Conservation (phyloP, 352 stramenopile species). For the Pythium aquatile region DNA sequence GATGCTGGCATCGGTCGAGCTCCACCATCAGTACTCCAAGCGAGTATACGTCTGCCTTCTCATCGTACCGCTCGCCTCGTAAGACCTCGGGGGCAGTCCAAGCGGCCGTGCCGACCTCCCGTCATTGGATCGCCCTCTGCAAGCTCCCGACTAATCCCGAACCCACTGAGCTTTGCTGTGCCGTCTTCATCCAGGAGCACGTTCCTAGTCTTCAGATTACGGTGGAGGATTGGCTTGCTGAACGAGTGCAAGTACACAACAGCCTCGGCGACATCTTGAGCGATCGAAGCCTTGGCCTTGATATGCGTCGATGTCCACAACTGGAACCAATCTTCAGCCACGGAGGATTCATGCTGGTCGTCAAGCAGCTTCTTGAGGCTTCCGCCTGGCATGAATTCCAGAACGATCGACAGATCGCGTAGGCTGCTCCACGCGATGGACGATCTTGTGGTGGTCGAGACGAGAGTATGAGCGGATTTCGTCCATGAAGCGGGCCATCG, state of each 20-base stretch:
- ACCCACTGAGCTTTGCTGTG: slow-evolving; percentile 15
- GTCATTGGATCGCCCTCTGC: not conserved
- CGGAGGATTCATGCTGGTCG: not conserved
- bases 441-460: slow-evolving; percentile 33
- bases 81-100: not conserved
- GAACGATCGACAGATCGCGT: slow-evolving; percentile 25
- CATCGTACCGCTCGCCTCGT: not conserved
- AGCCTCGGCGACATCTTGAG: slow-evolving; percentile 19
- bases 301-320: not conserved
- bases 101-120: not conserved
- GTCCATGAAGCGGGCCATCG: slow-evolving; percentile 25
- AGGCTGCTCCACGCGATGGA: slow-evolving; percentile 30
- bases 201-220: slow-evolving; percentile 20
- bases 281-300: slow-evolving; percentile 6
- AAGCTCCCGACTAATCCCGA: slow-evolving; percentile 15
- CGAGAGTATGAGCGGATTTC: slow-evolving; percentile 31
- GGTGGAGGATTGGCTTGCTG: slow-evolving; percentile 15
- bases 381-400: slow-evolving; percentile 26
- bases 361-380: slow-evolving; percentile 20
- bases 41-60: not conserved
- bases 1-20: not conserved
- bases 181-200: slow-evolving; percentile 11
- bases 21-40: not conserved
- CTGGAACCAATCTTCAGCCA: not conserved
- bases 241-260: slow-evolving; percentile 27